A percentile compares a stretch with the other conserved stretches of the same genome.
Evolutionary conservation across 192 early-diverging fungal genomes (phyloP).

Genomic region (Pilaira anomala): DNA sequence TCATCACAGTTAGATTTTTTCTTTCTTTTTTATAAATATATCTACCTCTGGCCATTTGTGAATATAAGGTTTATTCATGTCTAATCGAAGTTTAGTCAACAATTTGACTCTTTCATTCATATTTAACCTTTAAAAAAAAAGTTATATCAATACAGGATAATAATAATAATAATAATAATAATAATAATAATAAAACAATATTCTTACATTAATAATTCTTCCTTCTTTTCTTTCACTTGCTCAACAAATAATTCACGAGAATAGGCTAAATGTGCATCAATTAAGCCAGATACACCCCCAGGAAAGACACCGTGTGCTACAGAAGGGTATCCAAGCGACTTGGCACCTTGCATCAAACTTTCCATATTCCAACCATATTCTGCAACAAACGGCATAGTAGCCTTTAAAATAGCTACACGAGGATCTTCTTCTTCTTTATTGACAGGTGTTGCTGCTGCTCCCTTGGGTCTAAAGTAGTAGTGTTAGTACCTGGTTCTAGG

Average conservation of each 20-base stretch:
- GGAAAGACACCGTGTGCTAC: conserved; percentile 69
- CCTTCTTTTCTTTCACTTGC: conserved; percentile 50
- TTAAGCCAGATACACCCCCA: conserved; percentile 63
- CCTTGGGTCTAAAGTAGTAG: background rate
- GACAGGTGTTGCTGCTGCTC: background rate
- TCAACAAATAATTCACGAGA: conserved; percentile 44
- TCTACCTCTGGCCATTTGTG: conserved; percentile 73
- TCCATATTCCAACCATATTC: conserved; percentile 73
- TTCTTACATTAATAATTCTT: conserved; percentile 53
- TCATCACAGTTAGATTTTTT: background rate
- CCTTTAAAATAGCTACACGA: conserved; percentile 42
- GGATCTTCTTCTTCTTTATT: background rate
- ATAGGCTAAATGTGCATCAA: conserved; percentile 73
- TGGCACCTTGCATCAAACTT: conserved; percentile 61
- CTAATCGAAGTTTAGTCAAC: conserved; percentile 61
- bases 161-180: too few species aligned
- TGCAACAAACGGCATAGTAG: conserved; percentile 65
- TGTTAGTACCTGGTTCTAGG: background rate
- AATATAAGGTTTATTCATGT: conserved; percentile 69
- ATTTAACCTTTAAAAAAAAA: conserved; percentile 28
- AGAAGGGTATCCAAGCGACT: conserved; percentile 64
- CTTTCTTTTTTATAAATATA: background rate
- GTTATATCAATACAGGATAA: background rate
- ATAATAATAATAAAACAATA: background rate
- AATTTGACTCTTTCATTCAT: conserved; percentile 56